Percentiles rank a stretch among this genome's conserved stretches.
Conservation (phyloP, 1,139 yeast genomes). For the Spencermartinsiella ligniputridi region DNA sequence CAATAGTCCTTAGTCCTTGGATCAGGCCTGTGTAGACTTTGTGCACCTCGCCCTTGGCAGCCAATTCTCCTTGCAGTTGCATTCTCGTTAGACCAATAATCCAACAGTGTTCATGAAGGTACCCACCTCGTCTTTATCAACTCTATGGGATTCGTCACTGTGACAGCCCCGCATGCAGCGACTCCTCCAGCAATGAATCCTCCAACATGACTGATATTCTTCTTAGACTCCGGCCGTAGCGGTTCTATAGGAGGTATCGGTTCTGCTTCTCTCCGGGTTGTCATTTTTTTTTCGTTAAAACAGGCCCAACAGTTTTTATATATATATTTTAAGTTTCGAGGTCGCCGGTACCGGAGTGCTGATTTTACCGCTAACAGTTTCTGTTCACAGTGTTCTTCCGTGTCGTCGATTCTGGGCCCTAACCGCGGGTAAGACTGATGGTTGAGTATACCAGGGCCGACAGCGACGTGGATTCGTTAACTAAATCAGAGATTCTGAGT, state of each 20-base stretch:
- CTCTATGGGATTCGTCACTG: constrained; percentile 94
- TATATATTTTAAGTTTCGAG: too few relatives aligned
- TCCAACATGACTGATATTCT: constrained; percentile 42
- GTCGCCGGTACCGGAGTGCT: too few relatives aligned
- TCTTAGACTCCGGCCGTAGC: constrained; percentile 1
- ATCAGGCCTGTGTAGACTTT: constrained; percentile 72
- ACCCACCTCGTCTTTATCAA: constrained; percentile 63
- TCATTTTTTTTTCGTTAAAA: too few relatives aligned
- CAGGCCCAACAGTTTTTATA: too few relatives aligned
- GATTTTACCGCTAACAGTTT: too few relatives aligned
- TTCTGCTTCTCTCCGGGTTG: background rate
- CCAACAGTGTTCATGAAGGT: background rate
- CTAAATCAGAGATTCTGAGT: too few relatives aligned
- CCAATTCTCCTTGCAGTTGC: constrained; percentile 93
- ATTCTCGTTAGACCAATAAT: constrained; percentile 45
- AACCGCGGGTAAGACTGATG: too few relatives aligned
- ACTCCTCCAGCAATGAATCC: constrained; percentile 91
- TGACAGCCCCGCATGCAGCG: constrained; percentile 98
- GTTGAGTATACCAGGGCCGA: too few relatives aligned
- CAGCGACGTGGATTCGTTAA: too few relatives aligned
- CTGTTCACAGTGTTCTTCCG: too few relatives aligned
- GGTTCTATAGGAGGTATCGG: constrained; percentile 1
- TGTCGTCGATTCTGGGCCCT: too few relatives aligned
- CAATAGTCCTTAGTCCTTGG: constrained; percentile 77
- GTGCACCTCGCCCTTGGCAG: constrained; percentile 48